Evolutionary conservation across 495 filamentous ascomycete genomes (phyloP).

Genomic region (Aspergillus funiculosus): DNA sequence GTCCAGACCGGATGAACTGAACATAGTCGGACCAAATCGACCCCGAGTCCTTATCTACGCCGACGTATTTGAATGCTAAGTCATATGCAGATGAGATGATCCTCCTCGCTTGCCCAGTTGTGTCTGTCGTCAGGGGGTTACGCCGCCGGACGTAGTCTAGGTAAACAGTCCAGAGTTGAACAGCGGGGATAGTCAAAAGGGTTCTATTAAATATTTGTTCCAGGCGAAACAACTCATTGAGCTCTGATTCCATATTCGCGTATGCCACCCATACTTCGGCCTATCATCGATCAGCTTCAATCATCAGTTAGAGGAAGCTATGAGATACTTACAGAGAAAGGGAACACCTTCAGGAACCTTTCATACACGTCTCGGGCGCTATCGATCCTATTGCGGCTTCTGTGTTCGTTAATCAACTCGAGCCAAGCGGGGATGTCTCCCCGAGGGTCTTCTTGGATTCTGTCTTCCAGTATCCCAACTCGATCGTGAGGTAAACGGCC

Average conservation of each 20-base stretch:
- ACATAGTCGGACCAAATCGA: slow-evolving; percentile 90
- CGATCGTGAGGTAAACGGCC: slow-evolving; percentile 68
- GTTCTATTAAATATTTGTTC: slow-evolving; percentile 77
- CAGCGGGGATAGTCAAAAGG: slow-evolving; percentile 66
- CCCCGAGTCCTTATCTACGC: slow-evolving; percentile 87
- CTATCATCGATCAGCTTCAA: slow-evolving; percentile 39
- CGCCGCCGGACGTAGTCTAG: slow-evolving; percentile 88
- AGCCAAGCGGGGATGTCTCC: slow-evolving; percentile 91
- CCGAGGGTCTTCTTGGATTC: slow-evolving; percentile 82
- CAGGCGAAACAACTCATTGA: slow-evolving; percentile 67
- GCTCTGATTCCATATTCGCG: slow-evolving; percentile 77
- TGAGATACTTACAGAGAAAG: slow-evolving; percentile 69
- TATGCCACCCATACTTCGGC: slow-evolving; percentile 86
- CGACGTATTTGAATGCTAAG: slow-evolving; percentile 81
- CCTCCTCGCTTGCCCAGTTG: slow-evolving; percentile 64
- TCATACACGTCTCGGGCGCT: slow-evolving; percentile 77
- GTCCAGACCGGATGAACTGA: slow-evolving; percentile 78
- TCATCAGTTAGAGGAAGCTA: slow-evolving; percentile 3
- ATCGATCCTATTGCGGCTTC: slow-evolving; percentile 71
- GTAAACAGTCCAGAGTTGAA: slow-evolving; percentile 88
- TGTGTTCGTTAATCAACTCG: slow-evolving; percentile 77
- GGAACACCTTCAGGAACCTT: slow-evolving; percentile 79
- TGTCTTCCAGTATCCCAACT: slow-evolving; percentile 80
- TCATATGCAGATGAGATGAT: slow-evolving; percentile 82
- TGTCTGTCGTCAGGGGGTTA: slow-evolving; percentile 78